Conservation (phyloP, 2,329 filamentous ascomycete species). For the Rhynchosporium secalis region DNA sequence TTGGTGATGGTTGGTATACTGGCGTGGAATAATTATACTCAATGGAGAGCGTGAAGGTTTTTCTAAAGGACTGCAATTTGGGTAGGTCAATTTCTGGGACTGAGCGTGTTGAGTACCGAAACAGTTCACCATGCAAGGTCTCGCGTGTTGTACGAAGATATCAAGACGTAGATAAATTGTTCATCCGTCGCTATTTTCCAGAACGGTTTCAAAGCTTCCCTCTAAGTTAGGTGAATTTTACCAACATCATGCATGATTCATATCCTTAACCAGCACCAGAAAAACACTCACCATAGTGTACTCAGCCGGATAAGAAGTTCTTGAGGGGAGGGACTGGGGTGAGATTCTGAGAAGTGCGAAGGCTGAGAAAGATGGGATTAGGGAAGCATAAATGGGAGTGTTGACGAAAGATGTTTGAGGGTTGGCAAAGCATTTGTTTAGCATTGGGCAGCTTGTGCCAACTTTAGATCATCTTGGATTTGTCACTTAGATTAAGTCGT, state of each 20-base stretch:
- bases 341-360: conserved; percentile 8
- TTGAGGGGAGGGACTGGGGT: conserved; percentile 23
- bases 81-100: too few species aligned
- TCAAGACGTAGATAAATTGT: too few species aligned
- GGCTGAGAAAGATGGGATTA: background rate
- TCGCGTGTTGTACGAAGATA: too few species aligned
- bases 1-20: too few species aligned
- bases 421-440: background rate
- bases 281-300: conserved; percentile 58
- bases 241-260: conserved; percentile 7
- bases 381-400: background rate
- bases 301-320: conserved; percentile 51
- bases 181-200: background rate
- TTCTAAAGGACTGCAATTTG: too few species aligned
- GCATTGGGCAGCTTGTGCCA: too few species aligned
- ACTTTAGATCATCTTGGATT: background rate
- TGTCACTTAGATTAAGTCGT: background rate
- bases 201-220: background rate
- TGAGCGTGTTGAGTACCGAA: too few species aligned
- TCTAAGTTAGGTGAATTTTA: too few species aligned
- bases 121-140: too few species aligned
- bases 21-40: too few species aligned
- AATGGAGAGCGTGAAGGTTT: too few species aligned
- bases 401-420: background rate
- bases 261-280: conserved; percentile 24